Percentiles rank a stretch among this genome's conserved stretches.
Evolutionary conservation across 2,329 filamentous ascomycete genomes (phyloP).

Genomic region (Curvularia verruculosa): DNA sequence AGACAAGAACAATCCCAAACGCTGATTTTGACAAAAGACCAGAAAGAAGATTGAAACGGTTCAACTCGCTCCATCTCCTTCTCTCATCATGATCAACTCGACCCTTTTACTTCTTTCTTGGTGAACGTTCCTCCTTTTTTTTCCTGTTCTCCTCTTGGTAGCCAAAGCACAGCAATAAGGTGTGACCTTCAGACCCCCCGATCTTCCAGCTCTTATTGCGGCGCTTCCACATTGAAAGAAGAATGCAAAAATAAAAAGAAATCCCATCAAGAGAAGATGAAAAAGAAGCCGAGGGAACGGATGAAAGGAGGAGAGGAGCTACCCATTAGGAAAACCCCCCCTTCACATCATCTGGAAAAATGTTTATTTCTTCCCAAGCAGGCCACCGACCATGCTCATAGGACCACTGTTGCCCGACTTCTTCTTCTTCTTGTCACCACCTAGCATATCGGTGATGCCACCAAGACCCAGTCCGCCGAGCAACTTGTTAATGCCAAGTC

Average conservation of each 20-base stretch:
- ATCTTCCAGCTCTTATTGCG: slow-evolving; percentile 32
- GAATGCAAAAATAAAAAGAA: neutral
- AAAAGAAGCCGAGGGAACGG: neutral
- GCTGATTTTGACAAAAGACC: slow-evolving; percentile 11
- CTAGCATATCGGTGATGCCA: slow-evolving; percentile 56
- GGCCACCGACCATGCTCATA: slow-evolving; percentile 56
- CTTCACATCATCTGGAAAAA: neutral
- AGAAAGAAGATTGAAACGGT: neutral
- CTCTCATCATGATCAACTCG: neutral
- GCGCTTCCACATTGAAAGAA: neutral
- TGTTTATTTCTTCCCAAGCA: slow-evolving; percentile 52
- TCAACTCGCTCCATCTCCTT: neutral
- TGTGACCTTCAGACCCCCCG: slow-evolving; percentile 40
- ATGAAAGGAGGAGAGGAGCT: neutral
- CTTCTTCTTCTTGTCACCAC: slow-evolving; percentile 59
- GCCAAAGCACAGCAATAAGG: slow-evolving; percentile 2
- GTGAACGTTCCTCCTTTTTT: neutral
- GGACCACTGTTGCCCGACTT: slow-evolving; percentile 46
- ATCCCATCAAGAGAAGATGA: neutral
- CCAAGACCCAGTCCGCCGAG: slow-evolving; percentile 73
- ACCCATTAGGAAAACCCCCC: neutral
- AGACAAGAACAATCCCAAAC: neutral
- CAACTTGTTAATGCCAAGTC: slow-evolving; percentile 76
- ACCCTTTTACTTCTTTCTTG: neutral
- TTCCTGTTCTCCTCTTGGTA: neutral